Base-by-base conservation (phyloP, 805 yeast genomes). In the Kodamaea kaohsiungensis region DNA sequence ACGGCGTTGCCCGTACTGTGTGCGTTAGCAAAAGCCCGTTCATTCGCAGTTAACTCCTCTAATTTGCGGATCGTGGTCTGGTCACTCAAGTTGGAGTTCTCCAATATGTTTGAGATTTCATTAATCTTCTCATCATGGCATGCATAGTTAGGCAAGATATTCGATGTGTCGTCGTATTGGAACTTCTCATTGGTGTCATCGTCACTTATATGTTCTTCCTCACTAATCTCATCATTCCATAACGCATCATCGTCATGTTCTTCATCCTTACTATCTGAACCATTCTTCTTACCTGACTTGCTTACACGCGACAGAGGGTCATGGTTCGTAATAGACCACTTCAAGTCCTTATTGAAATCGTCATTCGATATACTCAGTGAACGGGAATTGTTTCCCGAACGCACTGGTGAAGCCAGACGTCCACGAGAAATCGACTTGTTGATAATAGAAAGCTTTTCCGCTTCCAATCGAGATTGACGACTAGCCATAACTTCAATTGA, bases 241-340 rank as follows among this genome's bases (percentile, higher is more conserved):
- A 50, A 56, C 48, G 49, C 54, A 47, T 25, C 59, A 47, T 49
- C 55, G 13, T 51, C 59, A 6, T 55, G 53, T 1, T 56, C 58
- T n/a, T 46, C 54, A 13, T 49, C 59, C n/a, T 52, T 49, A 27
- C 54, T 56, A 30, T 40, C 19, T 3, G 45, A 15, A 17, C 45
- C 22, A 9, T 63, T 56, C 22, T 53, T 43, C 22, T 53, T 43
- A 12, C 35, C 49, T 10, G 19, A 37, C n/a, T 39, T 46, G 39
- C 27, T 40, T 9, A 49, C 51, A 55, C 95, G 71, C 61, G 86
- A 88, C 57, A 86, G 85, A 0, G 96, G 96, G 61, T 88, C 92
- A 60, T 84, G 88, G 52, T 82, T 80, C 48, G 89, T 77, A 43
- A 88, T 85, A 0, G 89, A 81, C 85, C 88, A 87, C 60, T 80